phyloP scores from a whole-genome alignment of 2,329 filamentous ascomycete genomes.

The Fusarium poae region DNA sequence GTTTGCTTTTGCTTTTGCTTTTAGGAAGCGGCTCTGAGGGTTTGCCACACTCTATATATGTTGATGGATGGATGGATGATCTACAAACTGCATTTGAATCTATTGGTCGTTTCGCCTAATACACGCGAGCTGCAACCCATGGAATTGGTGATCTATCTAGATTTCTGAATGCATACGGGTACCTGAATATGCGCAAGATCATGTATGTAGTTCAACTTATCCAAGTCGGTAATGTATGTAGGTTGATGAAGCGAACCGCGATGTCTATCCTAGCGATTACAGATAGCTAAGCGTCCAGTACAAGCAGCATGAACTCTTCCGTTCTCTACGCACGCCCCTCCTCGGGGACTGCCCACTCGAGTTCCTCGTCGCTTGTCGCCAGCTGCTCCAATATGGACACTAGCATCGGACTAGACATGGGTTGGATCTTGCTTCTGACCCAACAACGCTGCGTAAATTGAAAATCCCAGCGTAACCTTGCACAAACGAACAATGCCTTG shows the following conservation, averaged over 20 bases:
- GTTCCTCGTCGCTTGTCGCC: constrained; percentile 30
- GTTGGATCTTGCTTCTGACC: constrained; percentile 44
- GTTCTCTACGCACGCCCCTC: constrained; percentile 35
- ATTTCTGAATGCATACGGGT: constrained; percentile 17
- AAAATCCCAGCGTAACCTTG: constrained; percentile 36
- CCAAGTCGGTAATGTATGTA: constrained; percentile 5
- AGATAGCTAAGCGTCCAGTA: constrained; percentile 9
- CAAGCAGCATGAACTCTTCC: constrained; percentile 38
- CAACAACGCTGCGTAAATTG: constrained; percentile 36
- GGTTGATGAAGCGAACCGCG: constrained; percentile 18
- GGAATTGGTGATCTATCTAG: not conserved
- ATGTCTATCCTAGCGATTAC: not conserved
- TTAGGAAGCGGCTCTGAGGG: not conserved
- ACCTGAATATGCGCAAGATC: constrained; percentile 18
- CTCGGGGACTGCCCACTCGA: constrained; percentile 18
- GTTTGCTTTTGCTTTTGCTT: not conserved
- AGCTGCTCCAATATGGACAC: constrained; percentile 41
- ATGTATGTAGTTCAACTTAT: constrained; percentile 1
- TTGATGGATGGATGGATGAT: constrained; percentile 20
- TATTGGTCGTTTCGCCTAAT: constrained; percentile 16
- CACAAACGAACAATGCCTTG: constrained; percentile 36
- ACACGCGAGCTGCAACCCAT: constrained; percentile 37
- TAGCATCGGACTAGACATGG: constrained; percentile 44
- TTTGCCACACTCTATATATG: constrained; percentile 9
- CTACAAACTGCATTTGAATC: constrained; percentile 32